A percentile compares a stretch with the other conserved stretches of the same genome.
Evolutionary conservation across 805 yeast species (phyloP).

Genomic region (Teunomyces gatunensis): DNA sequence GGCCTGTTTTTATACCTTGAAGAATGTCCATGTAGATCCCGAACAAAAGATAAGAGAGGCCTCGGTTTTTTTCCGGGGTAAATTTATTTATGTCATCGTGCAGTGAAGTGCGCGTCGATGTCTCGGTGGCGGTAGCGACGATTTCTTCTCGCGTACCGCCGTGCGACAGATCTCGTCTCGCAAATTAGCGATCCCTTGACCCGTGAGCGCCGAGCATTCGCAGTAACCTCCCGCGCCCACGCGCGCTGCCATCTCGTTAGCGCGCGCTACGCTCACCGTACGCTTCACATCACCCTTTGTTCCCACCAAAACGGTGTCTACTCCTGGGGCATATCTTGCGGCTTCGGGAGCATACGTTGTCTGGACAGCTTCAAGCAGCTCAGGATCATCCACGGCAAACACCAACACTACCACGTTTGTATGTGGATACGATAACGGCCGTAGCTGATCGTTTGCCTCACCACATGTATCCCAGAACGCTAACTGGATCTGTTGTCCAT

Average conservation of each 20-base stretch:
- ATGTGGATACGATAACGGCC: conserved; percentile 68
- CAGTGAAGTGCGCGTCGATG: neutral
- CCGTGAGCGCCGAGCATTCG: neutral
- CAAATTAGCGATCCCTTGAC: neutral
- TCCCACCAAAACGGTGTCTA: conserved; percentile 89
- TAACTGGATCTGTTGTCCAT: conserved; percentile 37
- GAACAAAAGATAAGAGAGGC: neutral
- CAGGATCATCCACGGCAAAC: conserved; percentile 88
- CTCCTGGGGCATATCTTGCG: conserved; percentile 89
- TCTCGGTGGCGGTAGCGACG: neutral
- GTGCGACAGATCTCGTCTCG: neutral
- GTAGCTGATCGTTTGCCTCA: neutral
- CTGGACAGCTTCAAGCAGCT: conserved; percentile 88
- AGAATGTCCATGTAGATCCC: neutral
- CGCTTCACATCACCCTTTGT: conserved; percentile 88
- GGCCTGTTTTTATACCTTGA: conserved; percentile 25
- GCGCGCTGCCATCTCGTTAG: neutral
- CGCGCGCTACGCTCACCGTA: neutral
- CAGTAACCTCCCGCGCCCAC: neutral
- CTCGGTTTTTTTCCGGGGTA: neutral
- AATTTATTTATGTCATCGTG: neutral
- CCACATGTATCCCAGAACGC: conserved; percentile 95
- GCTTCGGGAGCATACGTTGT: conserved; percentile 97
- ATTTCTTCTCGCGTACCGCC: neutral
- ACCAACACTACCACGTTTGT: conserved; percentile 89